Evolutionary conservation across 257 asterid species (phyloP).

Genomic region (Capsicum chinense): DNA sequence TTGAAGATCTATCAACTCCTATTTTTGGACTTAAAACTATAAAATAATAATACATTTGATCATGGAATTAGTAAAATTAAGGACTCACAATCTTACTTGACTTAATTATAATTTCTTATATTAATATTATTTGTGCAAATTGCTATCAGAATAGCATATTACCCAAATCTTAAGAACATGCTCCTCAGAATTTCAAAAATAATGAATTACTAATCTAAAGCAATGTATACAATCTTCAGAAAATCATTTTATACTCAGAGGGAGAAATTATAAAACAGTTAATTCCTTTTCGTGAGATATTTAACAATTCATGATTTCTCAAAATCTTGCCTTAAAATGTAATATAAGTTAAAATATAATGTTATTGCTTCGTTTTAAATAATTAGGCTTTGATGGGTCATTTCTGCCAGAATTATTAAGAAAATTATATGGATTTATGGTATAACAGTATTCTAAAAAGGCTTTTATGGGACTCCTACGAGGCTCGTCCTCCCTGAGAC

Average conservation of each 20-base stretch:
- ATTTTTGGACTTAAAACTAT: constrained; percentile 9
- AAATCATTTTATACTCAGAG: background rate
- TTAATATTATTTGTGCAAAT: background rate
- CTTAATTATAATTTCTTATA: background rate
- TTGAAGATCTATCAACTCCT: constrained; percentile 23
- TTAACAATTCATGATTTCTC: background rate
- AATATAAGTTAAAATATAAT: background rate
- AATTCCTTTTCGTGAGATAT: background rate
- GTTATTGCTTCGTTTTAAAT: background rate
- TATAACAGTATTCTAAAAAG: too few relatives aligned
- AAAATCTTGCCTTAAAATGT: background rate
- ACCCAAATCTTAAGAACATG: constrained; percentile 23
- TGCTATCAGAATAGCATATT: constrained; percentile 8
- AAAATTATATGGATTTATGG: background rate
- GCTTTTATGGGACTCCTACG: too few relatives aligned
- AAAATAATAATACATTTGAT: constrained; percentile 19
- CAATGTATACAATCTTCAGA: background rate
- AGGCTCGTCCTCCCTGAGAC: too few relatives aligned
- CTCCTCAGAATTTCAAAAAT: constrained; percentile 16
- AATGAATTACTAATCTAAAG: background rate
- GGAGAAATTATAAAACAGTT: background rate
- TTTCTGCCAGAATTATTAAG: background rate
- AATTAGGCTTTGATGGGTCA: background rate
- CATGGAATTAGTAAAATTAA: background rate
- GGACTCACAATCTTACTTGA: constrained; percentile 25